Evolutionary conservation across 768 basidiomycete species (phyloP).

Genomic region (Leccinum subtestaceum): DNA sequence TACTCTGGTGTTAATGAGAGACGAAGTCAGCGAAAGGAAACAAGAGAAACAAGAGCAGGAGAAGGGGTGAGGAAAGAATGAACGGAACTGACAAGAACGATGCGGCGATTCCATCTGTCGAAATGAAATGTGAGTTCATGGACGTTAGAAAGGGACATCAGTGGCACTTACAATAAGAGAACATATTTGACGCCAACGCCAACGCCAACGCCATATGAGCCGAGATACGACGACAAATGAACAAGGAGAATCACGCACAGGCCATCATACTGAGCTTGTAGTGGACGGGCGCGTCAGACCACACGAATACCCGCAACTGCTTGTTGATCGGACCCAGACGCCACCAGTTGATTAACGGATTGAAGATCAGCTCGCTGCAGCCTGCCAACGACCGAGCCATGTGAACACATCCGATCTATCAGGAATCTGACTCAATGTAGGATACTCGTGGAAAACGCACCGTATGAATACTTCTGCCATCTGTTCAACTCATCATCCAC

Average conservation of each 20-base stretch:
- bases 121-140: neutral
- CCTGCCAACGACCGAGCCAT: conserved; percentile 22
- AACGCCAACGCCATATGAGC: conserved; percentile 6
- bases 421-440: conserved; percentile 34
- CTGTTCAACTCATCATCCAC: conserved; percentile 91
- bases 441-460: conserved; percentile 26
- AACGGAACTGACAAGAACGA: conserved; percentile 32
- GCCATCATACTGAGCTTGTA: conserved; percentile 70
- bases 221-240: neutral
- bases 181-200: conserved; percentile 40
- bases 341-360: conserved; percentile 80
- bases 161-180: conserved; percentile 46
- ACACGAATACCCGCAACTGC: conserved; percentile 73
- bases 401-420: conserved; percentile 26
- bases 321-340: conserved; percentile 78
- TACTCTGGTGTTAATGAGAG: neutral
- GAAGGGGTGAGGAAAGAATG: neutral
- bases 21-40: too few relatives aligned
- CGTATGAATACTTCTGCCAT: conserved; percentile 90
- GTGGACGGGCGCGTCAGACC: conserved; percentile 74
- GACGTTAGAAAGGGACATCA: conserved; percentile 2
- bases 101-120: conserved; percentile 22
- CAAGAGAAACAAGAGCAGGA: neutral
- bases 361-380: conserved; percentile 67
- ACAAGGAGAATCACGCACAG: conserved; percentile 34